A percentile compares a stretch with the other conserved stretches of the same genome.
Conservation (phyloP, 768 basidiomycete species). For the Austroboletus eburneus region DNA sequence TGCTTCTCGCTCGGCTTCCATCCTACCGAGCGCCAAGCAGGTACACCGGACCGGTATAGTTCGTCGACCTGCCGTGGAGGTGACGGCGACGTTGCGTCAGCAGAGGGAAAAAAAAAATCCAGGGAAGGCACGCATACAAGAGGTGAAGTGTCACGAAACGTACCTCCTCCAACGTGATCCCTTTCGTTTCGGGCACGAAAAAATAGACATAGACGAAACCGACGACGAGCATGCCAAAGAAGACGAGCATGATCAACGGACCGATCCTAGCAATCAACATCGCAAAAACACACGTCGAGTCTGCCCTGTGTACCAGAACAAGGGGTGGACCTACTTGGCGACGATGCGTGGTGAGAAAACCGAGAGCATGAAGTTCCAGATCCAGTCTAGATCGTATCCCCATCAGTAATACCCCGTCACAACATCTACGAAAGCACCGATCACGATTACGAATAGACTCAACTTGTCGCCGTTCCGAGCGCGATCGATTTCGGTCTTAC, state of each 20-base stretch:
- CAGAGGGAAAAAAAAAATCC: background rate
- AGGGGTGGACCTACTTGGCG: conserved; percentile 34
- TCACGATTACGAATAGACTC: background rate
- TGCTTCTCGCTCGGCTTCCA: conserved; percentile 54
- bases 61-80: conserved; percentile 54
- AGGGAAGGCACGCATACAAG: background rate
- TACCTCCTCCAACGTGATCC: conserved; percentile 70
- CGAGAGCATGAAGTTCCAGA: conserved; percentile 73
- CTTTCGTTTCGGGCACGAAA: conserved; percentile 78
- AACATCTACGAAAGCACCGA: background rate
- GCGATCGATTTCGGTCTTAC: conserved; percentile 77
- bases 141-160: background rate
- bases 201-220: conserved; percentile 72
- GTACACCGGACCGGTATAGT: conserved; percentile 62
- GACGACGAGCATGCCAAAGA: conserved; percentile 69
- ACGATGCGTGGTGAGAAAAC: conserved; percentile 73
- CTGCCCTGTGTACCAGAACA: background rate
- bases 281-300: background rate
- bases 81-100: background rate
- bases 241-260: conserved; percentile 70
- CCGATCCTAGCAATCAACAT: conserved; percentile 47
- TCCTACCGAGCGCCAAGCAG: conserved; percentile 58
- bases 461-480: conserved; percentile 59
- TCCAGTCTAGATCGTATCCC: conserved; percentile 39
- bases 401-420: conserved; percentile 9